phyloP scores from a whole-genome alignment of 2,329 filamentous ascomycete species.

The Pseudogymnoascus sp. region DNA sequence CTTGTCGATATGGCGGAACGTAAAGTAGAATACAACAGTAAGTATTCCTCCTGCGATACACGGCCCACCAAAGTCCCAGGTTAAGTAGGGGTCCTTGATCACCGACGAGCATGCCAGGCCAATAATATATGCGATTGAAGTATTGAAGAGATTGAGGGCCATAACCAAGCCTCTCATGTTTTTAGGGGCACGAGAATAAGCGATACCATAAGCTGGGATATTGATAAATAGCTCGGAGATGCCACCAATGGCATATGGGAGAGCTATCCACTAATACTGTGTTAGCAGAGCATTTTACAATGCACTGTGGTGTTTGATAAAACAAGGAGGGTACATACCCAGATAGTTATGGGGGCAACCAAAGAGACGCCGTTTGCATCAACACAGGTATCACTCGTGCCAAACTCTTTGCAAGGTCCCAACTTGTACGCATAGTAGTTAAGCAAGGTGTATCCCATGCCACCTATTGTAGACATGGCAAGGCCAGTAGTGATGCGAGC shows the following conservation, averaged over 20 bases:
- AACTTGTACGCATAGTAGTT: slow-evolving; percentile 53
- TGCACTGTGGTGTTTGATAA: neutral
- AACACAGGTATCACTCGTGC: slow-evolving; percentile 30
- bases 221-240: slow-evolving; percentile 50
- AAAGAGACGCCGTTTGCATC: slow-evolving; percentile 35
- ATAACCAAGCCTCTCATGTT: slow-evolving; percentile 72
- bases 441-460: slow-evolving; percentile 51
- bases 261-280: slow-evolving; percentile 21
- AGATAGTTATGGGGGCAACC: slow-evolving; percentile 48
- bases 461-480: slow-evolving; percentile 49
- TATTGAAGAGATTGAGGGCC: slow-evolving; percentile 62
- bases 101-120: slow-evolving; percentile 56
- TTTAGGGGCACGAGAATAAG: slow-evolving; percentile 66
- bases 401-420: slow-evolving; percentile 46
- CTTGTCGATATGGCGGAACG: slow-evolving; percentile 53
- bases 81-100: slow-evolving; percentile 53
- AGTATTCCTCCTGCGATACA: slow-evolving; percentile 53
- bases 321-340: slow-evolving; percentile 32
- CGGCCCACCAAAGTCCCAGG: slow-evolving; percentile 63
- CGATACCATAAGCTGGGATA: slow-evolving; percentile 61
- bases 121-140: slow-evolving; percentile 57
- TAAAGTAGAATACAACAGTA: slow-evolving; percentile 57
- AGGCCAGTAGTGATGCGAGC: slow-evolving; percentile 66
- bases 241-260: slow-evolving; percentile 39
- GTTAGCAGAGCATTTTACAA: neutral